Conservation (phyloP, 1,284 basidiomycete genomes). For the Naganishia sp. region DNA sequence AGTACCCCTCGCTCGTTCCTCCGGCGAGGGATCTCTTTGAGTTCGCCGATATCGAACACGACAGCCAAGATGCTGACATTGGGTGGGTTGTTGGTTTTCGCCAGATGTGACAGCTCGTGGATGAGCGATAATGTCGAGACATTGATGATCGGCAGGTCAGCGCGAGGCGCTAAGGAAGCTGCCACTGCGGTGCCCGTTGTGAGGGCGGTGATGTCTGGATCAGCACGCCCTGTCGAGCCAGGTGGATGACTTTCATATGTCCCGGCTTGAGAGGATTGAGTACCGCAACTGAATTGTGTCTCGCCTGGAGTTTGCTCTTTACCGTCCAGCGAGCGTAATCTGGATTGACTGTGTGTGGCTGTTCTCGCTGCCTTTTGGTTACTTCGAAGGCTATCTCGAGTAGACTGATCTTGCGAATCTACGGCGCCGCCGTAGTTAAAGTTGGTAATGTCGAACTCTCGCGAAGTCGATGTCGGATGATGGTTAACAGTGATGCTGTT, state of each 20-base stretch:
- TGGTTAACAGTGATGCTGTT: neutral
- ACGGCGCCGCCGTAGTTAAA: conserved; percentile 16
- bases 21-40: conserved; percentile 15
- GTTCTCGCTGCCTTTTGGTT: neutral
- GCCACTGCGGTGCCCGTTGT: neutral
- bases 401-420: conserved; percentile 11
- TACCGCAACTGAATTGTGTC: conserved; percentile 11
- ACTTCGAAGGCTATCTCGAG: neutral
- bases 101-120: neutral
- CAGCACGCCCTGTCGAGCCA: neutral
- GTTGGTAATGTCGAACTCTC: conserved; percentile 9
- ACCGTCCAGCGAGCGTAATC: too few species aligned
- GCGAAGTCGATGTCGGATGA: too few species aligned
- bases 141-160: conserved; percentile 22
- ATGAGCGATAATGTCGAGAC: conserved; percentile 5
- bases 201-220: neutral
- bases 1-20: neutral
- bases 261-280: conserved; percentile 1
- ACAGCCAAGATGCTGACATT: conserved; percentile 21
- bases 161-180: neutral
- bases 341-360: neutral
- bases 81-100: neutral
- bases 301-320: neutral
- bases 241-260: neutral
- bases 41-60: conserved; percentile 23